A percentile compares a stretch with the other conserved stretches of the same genome.
Evolutionary conservation across 805 yeast species (phyloP).

Genomic region (Starmerella khaoyaiensis): DNA sequence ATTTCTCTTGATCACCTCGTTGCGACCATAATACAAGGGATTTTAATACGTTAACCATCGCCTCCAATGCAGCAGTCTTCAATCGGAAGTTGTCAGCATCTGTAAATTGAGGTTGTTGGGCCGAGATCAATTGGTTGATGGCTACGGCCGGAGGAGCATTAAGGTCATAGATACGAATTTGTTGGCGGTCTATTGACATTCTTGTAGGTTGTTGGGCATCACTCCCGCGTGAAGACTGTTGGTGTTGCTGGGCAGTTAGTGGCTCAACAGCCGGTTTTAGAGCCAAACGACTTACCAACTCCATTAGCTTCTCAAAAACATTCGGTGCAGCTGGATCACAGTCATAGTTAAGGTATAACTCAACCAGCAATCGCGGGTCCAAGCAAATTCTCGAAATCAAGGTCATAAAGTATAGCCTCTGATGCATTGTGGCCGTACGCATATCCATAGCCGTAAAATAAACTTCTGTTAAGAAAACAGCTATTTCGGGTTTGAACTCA

Average conservation of each 20-base stretch:
- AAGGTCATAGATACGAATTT: slow-evolving; percentile 46
- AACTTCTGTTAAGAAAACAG: slow-evolving; percentile 83
- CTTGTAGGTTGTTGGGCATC: slow-evolving; percentile 18
- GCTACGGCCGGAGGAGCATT: slow-evolving; percentile 65
- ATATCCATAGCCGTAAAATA: slow-evolving; percentile 89
- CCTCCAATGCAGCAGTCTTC: slow-evolving; percentile 66
- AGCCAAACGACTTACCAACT: slow-evolving; percentile 61
- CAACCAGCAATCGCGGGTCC: slow-evolving; percentile 84
- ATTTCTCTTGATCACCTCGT: slow-evolving; percentile 30
- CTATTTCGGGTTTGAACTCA: slow-evolving; percentile 84
- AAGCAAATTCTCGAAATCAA: slow-evolving; percentile 71
- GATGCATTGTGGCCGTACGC: slow-evolving; percentile 84
- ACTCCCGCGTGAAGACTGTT: no score
- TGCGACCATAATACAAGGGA: slow-evolving; percentile 83
- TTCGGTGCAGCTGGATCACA: slow-evolving; percentile 70
- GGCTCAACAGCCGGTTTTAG: slow-evolving; percentile 61
- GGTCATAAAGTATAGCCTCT: slow-evolving; percentile 72
- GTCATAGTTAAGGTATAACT: slow-evolving; percentile 87
- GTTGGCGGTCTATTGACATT: slow-evolving; percentile 36
- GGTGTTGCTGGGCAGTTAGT: no score
- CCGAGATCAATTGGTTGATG: slow-evolving; percentile 46
- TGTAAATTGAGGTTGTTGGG: slow-evolving; percentile 1
- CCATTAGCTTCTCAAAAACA: slow-evolving; percentile 69
- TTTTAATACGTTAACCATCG: slow-evolving; percentile 68
- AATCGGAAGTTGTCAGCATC: slow-evolving; percentile 69